Percentiles rank a stretch among this genome's conserved stretches.
Evolutionary conservation across 805 yeast genomes (phyloP).

Genomic region (Candida pseudofarinosa): DNA sequence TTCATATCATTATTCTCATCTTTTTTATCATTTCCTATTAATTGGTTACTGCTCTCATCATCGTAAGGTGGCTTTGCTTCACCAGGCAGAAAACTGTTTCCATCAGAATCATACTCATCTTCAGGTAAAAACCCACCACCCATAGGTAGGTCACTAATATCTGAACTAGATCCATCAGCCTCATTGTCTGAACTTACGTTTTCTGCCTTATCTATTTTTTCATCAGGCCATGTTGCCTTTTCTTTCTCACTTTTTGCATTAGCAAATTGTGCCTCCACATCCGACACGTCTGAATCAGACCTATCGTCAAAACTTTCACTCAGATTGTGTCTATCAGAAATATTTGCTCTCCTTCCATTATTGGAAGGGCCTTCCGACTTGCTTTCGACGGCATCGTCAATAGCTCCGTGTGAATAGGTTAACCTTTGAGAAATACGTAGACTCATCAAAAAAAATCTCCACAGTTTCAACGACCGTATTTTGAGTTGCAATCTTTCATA

Average conservation of each 20-base stretch:
- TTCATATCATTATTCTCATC: no score
- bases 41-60: no score
- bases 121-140: slow-evolving; percentile 8
- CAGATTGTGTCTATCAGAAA: no score
- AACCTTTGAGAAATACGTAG: slow-evolving; percentile 46
- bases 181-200: not conserved
- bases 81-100: no score
- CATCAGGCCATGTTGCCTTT: not conserved
- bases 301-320: no score
- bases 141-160: not conserved
- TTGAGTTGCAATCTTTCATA: slow-evolving; percentile 42
- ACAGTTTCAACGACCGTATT: slow-evolving; percentile 46
- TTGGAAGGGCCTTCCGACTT: not conserved
- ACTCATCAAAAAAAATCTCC: slow-evolving; percentile 52
- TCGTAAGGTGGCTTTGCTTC: no score
- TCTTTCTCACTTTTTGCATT: no score
- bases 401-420: slow-evolving; percentile 45
- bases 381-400: slow-evolving; percentile 14
- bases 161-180: not conserved
- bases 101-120: no score
- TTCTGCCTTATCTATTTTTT: not conserved
- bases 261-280: no score
- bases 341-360: no score
- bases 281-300: no score
- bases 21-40: no score